phyloP scores from a whole-genome alignment of 139 green algal species.

The Micractinium conductrix region DNA sequence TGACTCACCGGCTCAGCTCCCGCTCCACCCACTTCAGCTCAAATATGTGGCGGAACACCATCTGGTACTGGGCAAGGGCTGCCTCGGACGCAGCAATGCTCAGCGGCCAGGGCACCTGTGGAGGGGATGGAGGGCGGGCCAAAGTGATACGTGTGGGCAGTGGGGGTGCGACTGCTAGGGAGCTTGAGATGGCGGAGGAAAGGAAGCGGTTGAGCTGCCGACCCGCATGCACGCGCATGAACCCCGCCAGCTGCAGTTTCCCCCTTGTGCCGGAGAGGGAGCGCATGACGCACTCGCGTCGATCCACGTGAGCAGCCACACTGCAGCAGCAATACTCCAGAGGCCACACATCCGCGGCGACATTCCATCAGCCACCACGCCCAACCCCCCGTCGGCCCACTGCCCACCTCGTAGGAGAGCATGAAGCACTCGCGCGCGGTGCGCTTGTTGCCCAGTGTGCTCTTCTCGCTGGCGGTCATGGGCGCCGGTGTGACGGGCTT shows the following conservation, averaged over 20 bases:
- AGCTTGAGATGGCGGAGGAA: too few relatives aligned
- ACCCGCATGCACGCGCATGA: too few relatives aligned
- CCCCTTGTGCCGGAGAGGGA: too few relatives aligned
- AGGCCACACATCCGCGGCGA: too few relatives aligned
- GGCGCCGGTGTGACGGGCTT: constrained; percentile 34
- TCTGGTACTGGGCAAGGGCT: constrained; percentile 89
- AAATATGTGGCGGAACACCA: constrained; percentile 89
- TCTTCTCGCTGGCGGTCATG: constrained; percentile 45
- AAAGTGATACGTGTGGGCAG: too few relatives aligned
- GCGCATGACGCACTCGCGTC: too few relatives aligned
- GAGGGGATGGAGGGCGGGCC: background rate
- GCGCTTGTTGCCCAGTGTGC: constrained; percentile 27
- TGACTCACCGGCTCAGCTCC: constrained; percentile 73
- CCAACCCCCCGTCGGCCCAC: background rate
- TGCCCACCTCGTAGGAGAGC: constrained; percentile 55
- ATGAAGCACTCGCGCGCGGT: constrained; percentile 68
- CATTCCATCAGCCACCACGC: background rate
- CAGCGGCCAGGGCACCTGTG: constrained; percentile 76
- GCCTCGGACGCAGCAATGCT: constrained; percentile 77
- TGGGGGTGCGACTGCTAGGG: too few relatives aligned
- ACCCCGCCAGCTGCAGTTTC: too few relatives aligned
- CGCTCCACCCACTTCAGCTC: constrained; percentile 84
- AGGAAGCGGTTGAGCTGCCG: too few relatives aligned
- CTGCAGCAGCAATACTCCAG: too few relatives aligned
- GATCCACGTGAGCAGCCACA: too few relatives aligned